These are phyloP conservation scores for Lagenidium giganteum DNA, from an alignment of 352 stramenopile species.

Conservation along the genomic window DNA sequence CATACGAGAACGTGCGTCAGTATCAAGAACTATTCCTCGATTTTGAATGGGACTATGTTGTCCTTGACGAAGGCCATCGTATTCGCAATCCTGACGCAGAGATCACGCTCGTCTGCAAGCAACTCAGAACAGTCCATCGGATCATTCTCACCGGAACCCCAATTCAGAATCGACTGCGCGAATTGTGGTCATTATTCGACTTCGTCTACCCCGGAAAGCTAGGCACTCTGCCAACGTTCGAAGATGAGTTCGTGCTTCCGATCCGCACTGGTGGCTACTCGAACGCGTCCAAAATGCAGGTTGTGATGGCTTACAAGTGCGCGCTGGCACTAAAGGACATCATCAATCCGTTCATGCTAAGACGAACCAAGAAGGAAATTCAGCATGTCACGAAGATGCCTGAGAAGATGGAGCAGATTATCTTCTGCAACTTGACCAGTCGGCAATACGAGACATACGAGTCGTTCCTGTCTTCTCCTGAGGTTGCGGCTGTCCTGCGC, in stretches of 20 bases:
- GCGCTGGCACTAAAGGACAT: constrained; percentile 94
- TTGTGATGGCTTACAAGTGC: constrained; percentile 96
- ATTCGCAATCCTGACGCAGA: constrained; percentile 98
- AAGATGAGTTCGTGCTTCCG: constrained; percentile 95
- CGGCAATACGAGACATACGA: constrained; percentile 90
- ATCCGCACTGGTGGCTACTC: constrained; percentile 94
- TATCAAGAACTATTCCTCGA: constrained; percentile 88
- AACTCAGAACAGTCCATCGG: constrained; percentile 86
- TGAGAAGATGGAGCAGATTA: constrained; percentile 97
- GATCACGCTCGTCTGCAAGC: constrained; percentile 94
- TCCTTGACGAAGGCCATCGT: constrained; percentile 98
- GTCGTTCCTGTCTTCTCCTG: constrained; percentile 87
- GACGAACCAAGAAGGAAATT: constrained; percentile 94
- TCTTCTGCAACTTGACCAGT: constrained; percentile 94
- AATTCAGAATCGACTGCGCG: constrained; percentile 93
- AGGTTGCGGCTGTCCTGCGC: constrained; percentile 88
- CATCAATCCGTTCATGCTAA: constrained; percentile 96
- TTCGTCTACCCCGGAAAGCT: constrained; percentile 98
- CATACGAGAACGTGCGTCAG: constrained; percentile 95
- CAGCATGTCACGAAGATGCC: constrained; percentile 91
- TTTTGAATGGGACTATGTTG: constrained; percentile 95
- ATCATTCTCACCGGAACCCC: constrained; percentile 91
- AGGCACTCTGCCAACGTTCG: constrained; percentile 96
- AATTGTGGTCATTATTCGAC: constrained; percentile 99
- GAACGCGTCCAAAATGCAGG: constrained; percentile 92